Evolutionary conservation across 2,329 filamentous ascomycete genomes (phyloP).

Genomic region (Ampelomyces quisqualis): DNA sequence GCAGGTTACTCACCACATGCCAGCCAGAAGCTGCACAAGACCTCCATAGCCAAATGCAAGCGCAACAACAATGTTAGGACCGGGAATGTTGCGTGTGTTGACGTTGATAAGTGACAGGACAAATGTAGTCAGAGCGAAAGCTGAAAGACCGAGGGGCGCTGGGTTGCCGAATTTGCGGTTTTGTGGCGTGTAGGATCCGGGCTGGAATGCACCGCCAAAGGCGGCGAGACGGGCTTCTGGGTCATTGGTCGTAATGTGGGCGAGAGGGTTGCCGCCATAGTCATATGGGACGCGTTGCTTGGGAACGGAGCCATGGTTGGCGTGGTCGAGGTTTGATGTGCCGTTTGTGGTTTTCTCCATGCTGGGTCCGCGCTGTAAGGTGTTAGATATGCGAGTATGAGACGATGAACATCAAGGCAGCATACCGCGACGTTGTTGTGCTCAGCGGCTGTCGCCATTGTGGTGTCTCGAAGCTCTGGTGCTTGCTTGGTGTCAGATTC

Average conservation of each 20-base stretch:
- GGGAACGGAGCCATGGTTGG: constrained; percentile 33
- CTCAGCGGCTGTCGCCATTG: constrained; percentile 48
- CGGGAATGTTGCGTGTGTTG: constrained; percentile 45
- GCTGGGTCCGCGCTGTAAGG: constrained; percentile 23
- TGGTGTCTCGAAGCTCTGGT: constrained; percentile 7
- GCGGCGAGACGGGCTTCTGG: constrained; percentile 49
- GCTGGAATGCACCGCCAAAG: constrained; percentile 56
- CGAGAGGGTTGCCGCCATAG: constrained; percentile 55
- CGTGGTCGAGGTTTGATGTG: constrained; percentile 44
- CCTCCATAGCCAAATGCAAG: constrained; percentile 54
- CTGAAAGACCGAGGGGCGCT: constrained; percentile 60
- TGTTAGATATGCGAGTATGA: constrained; percentile 8
- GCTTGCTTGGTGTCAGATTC: background rate
- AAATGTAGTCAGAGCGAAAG: constrained; percentile 67
- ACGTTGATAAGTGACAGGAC: constrained; percentile 56
- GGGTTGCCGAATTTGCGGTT: constrained; percentile 59
- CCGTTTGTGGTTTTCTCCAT: constrained; percentile 33
- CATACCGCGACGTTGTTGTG: constrained; percentile 38
- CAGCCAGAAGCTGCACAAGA: constrained; percentile 53
- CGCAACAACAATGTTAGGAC: constrained; percentile 52
- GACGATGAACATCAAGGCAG: constrained; percentile 1
- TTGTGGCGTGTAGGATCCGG: constrained; percentile 50
- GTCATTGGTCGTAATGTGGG: constrained; percentile 53
- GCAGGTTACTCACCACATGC: constrained; percentile 55
- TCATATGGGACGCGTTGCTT: constrained; percentile 51